Evolutionary conservation across 805 yeast genomes (phyloP), one percentile per base, ranked within the genome.

Genomic region (Saturnispora sanitii): DNA sequence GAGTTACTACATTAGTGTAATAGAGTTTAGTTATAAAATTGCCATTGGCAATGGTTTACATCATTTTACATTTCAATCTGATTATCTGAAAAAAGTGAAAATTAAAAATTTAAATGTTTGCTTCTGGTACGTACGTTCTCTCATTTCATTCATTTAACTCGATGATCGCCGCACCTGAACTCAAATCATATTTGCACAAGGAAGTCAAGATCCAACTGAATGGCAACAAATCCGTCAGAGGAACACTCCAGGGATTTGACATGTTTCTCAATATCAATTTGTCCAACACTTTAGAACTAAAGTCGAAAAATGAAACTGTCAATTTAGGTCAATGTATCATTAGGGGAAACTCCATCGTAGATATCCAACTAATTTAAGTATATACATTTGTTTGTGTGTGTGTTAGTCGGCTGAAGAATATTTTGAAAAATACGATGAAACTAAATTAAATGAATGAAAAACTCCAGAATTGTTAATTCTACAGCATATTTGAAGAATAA

Each of bases 251-350:
- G 15, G 42, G 42, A 8, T 40, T 28, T 20, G 42, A 40, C 32
- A 19, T 40, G 17, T 40, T 40, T 18, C 23, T 40, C 21, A 40
- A 40, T 18, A 26, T 40, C 15, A 40, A 34, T 22, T 29, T 40
- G 12, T 16, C 31, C 4, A 34, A 40, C 20, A 28, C 38, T 11
- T 12, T 33, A 9, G 42, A 40, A 23, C 18, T 33, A 7, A 27
- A 17, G 16, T 31, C 35, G 8, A 22, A 27, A 13, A 23, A 28
- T 16, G 42, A 40, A 20, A 28, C 26, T 13, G 33, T 40, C 13
- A 34, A 40, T 19, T 20, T 40, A 22, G 42, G 42, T n/a, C 42
- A 40, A 11, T 40, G 42, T 40, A 34, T 40, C 21, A 35, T 40
- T 11, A 33, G 42, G 16, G 42, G 42, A 12, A 34, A 33, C 27